Percentiles rank a stretch among this genome's conserved stretches.
Evolutionary conservation across 2,329 filamentous ascomycete genomes (phyloP).

Genomic region (Coniochaeta sp.): DNA sequence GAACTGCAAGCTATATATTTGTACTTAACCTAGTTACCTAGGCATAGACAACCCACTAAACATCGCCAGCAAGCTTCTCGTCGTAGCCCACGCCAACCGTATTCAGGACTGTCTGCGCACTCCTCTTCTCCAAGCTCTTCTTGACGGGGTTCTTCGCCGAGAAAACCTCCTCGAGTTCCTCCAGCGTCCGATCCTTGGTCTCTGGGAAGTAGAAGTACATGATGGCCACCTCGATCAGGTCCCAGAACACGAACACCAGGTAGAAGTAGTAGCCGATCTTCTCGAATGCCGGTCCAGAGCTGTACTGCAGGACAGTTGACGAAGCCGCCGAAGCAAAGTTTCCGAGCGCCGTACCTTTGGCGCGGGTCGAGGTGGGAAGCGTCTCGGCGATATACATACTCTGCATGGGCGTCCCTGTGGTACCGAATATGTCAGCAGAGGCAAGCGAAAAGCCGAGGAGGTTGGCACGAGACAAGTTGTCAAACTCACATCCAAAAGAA

Average conservation of each 20-base stretch:
- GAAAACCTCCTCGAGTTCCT: conserved; percentile 47
- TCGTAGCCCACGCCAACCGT: conserved; percentile 23
- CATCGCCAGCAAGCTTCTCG: conserved; percentile 14
- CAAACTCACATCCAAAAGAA: conserved; percentile 33
- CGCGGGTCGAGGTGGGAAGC: conserved; percentile 33
- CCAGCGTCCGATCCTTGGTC: conserved; percentile 41
- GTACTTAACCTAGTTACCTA: background rate
- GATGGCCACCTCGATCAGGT: conserved; percentile 29
- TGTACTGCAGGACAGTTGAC: conserved; percentile 34
- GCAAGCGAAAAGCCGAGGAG: background rate
- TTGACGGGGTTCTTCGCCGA: conserved; percentile 36
- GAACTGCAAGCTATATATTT: too few species aligned
- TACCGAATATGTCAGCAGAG: background rate
- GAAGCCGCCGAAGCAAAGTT: conserved; percentile 30
- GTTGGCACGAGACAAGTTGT: background rate
- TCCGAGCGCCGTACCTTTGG: conserved; percentile 35
- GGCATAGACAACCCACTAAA: background rate
- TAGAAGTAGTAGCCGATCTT: conserved; percentile 37
- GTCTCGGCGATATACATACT: conserved; percentile 41
- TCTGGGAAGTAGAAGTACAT: conserved; percentile 44
- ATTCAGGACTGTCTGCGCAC: conserved; percentile 33
- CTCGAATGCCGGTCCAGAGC: conserved; percentile 32
- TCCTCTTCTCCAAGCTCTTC: conserved; percentile 33
- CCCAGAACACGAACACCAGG: conserved; percentile 36
- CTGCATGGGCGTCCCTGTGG: conserved; percentile 33